Evolutionary conservation across 176 grass and related monocot species (phyloP).

Genomic region (Dactylis glomerata): DNA sequence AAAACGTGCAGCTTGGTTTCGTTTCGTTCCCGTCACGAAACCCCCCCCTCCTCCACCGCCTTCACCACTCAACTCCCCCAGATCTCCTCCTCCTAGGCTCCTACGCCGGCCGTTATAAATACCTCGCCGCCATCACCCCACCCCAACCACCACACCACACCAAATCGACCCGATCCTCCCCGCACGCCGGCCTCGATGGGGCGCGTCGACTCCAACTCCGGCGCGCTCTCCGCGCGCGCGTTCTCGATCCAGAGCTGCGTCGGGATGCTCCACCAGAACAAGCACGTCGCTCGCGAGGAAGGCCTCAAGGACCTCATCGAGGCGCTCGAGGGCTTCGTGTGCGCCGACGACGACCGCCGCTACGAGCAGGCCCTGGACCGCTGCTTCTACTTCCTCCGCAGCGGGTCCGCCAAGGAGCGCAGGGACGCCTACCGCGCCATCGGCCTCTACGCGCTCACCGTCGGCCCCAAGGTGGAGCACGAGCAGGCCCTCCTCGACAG

Average conservation of each 20-base stretch:
- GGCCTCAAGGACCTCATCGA: neutral
- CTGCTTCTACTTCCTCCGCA: neutral
- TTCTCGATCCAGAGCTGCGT: neutral
- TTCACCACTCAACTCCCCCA: neutral
- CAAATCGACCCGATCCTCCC: neutral
- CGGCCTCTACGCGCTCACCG: slow-evolving; percentile 3
- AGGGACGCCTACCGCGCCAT: neutral
- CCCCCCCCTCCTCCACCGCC: neutral
- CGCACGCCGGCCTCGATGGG: neutral
- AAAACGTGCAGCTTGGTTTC: neutral
- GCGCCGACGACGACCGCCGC: neutral
- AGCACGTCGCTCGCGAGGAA: neutral
- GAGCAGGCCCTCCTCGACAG: neutral
- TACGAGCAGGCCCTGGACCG: neutral
- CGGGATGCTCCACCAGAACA: neutral
- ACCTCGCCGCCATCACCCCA: too few relatives aligned
- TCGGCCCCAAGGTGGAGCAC: neutral
- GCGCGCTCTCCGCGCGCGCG: neutral
- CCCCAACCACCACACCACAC: neutral
- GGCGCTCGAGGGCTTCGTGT: neutral
- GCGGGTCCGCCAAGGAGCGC: neutral
- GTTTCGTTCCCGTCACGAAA: neutral
- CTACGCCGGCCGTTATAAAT: neutral
- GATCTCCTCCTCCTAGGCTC: neutral
- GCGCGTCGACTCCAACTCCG: neutral